phyloP scores from a whole-genome alignment of 1,139 yeast species.

The Protomyces lactucae-debilis region DNA sequence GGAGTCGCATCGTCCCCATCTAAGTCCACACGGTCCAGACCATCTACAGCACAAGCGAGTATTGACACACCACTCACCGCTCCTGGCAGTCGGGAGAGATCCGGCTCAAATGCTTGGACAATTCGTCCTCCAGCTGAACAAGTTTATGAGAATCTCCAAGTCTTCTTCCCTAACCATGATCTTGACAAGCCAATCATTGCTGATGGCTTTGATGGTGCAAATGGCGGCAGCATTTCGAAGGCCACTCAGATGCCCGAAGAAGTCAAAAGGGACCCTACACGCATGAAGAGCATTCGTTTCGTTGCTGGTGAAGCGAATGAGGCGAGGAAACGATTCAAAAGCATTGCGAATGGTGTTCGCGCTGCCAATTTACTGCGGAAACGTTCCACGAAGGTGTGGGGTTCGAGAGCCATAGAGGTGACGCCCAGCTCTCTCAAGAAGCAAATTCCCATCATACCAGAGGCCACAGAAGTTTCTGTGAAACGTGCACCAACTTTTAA shows the following conservation, averaged over 20 bases:
- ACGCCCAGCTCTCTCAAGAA: slow-evolving; percentile 54
- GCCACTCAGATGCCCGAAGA: neutral
- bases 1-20: neutral
- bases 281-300: slow-evolving; percentile 83
- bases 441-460: neutral
- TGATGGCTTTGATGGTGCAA: slow-evolving; percentile 48
- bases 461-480: neutral
- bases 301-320: slow-evolving; percentile 89
- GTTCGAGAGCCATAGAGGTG: slow-evolving; percentile 85
- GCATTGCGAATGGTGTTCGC: slow-evolving; percentile 34
- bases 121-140: slow-evolving; percentile 95
- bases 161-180: slow-evolving; percentile 87
- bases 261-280: slow-evolving; percentile 27
- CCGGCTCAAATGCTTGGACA: slow-evolving; percentile 40
- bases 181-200: slow-evolving; percentile 88
- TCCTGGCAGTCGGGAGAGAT: neutral
- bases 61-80: neutral
- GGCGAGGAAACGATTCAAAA: slow-evolving; percentile 46
- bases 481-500: slow-evolving; percentile 48
- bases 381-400: slow-evolving; percentile 95
- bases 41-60: neutral
- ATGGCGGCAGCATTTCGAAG: neutral
- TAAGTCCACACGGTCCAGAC: neutral
- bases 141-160: slow-evolving; percentile 82
- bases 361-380: slow-evolving; percentile 29